Evolutionary conservation across 257 asterid genomes (phyloP).

Genomic region (Plectranthus barbatus): DNA sequence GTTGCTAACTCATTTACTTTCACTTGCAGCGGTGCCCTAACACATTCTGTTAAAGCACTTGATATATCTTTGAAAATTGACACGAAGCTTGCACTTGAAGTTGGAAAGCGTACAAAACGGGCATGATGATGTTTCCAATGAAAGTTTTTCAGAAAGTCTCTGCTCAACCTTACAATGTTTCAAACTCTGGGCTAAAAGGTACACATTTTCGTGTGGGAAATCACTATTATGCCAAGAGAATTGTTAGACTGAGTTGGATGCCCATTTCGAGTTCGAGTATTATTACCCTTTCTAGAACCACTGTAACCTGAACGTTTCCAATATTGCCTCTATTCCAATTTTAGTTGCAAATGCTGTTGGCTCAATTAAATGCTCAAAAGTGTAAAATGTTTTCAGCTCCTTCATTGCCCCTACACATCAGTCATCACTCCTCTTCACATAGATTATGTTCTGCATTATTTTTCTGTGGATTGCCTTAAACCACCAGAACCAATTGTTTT

Average conservation of each 20-base stretch:
- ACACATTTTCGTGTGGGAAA: background rate
- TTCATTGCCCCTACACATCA: background rate
- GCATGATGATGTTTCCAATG: conserved; percentile 36
- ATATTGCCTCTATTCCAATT: background rate
- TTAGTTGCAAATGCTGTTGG: background rate
- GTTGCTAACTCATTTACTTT: background rate
- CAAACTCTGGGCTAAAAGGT: background rate
- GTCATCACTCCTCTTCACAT: background rate
- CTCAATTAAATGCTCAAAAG: background rate
- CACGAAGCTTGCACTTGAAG: conserved; percentile 92
- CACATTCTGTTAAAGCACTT: conserved; percentile 95
- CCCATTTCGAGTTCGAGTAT: background rate
- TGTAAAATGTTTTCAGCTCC: background rate
- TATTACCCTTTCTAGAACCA: background rate
- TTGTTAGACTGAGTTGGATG: background rate
- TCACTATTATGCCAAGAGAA: background rate
- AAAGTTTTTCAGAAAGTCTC: background rate
- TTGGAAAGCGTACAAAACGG: conserved; percentile 89
- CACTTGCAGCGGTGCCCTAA: conserved; percentile 75
- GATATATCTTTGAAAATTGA: conserved; percentile 91
- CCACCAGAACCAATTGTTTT: too few species aligned
- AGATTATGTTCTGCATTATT: background rate
- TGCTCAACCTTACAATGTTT: background rate
- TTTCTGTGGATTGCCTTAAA: background rate
- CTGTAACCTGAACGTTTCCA: background rate